Evolutionary conservation across 2,329 filamentous ascomycete genomes (phyloP).

Genomic region (Zelopaecilomyces penicillatus): DNA sequence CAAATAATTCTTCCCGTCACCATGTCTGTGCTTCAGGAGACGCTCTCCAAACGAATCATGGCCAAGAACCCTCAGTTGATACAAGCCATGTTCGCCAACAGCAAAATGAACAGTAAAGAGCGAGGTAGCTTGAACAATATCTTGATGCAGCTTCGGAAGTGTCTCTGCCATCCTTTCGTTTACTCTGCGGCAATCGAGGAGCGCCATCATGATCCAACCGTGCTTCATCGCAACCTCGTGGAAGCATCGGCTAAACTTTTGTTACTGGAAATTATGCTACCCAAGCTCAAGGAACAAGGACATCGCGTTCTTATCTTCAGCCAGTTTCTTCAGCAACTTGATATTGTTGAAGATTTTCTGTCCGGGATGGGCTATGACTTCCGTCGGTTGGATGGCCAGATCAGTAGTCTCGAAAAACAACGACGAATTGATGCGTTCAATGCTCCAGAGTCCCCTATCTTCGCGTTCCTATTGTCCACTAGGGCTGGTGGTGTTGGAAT

Average conservation of each 20-base stretch:
- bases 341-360: conserved; percentile 88
- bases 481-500: conserved; percentile 94
- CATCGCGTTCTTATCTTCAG: conserved; percentile 93
- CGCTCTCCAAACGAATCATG: conserved; percentile 87
- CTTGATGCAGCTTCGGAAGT: conserved; percentile 88
- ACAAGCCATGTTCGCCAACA: conserved; percentile 70
- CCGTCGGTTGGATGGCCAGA: conserved; percentile 76
- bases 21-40: conserved; percentile 90
- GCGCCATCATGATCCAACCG: conserved; percentile 49
- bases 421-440: conserved; percentile 93
- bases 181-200: conserved; percentile 91
- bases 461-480: conserved; percentile 88
- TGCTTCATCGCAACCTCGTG: conserved; percentile 71
- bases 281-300: conserved; percentile 74
- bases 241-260: conserved; percentile 88
- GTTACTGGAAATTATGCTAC: conserved; percentile 75
- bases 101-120: conserved; percentile 59
- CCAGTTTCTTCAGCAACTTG: conserved; percentile 82
- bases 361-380: conserved; percentile 63
- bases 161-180: conserved; percentile 90
- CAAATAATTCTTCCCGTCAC: conserved; percentile 95
- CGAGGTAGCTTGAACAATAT: conserved; percentile 86
- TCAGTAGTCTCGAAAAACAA: conserved; percentile 80
- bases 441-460: conserved; percentile 69
- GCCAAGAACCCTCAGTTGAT: conserved; percentile 85